A percentile compares a stretch with the other conserved stretches of the same genome.
Conservation (phyloP, 2,329 filamentous ascomycete genomes). For the Xylaria sp. region DNA sequence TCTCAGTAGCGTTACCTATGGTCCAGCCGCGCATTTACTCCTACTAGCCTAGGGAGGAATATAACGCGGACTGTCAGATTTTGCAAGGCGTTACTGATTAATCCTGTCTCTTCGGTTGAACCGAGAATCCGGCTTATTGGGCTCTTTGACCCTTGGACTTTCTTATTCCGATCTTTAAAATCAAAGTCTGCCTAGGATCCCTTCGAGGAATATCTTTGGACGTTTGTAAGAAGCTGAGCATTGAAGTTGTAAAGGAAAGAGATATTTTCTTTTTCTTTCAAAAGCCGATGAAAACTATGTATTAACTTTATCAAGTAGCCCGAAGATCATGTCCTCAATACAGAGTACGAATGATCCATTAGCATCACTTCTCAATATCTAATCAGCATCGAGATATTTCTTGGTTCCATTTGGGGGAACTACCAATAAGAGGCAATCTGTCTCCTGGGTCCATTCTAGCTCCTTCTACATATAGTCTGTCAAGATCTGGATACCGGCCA, state of each 20-base stretch:
- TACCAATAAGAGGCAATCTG: background rate
- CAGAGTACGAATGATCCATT: background rate
- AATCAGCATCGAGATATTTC: background rate
- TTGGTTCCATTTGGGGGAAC: background rate
- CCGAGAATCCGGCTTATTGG: background rate
- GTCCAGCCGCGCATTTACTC: background rate
- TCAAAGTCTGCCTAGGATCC: background rate
- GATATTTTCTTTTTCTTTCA: background rate
- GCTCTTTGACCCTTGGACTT: background rate
- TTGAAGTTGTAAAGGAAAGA: background rate
- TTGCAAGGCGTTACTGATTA: background rate
- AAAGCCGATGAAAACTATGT: background rate
- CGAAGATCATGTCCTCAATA: background rate
- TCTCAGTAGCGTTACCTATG: conserved; percentile 3
- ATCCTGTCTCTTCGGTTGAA: background rate
- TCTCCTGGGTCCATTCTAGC: background rate
- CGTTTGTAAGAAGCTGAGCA: background rate
- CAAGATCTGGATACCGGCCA: background rate
- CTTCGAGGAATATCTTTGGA: background rate
- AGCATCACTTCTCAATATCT: background rate
- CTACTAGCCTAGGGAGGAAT: background rate
- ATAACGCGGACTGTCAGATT: background rate
- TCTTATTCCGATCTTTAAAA: background rate
- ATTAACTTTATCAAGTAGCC: background rate
- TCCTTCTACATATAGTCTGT: background rate